Base-by-base conservation (phyloP, 192 early-diverging fungal species). In the Chytriomyces confervae region DNA sequence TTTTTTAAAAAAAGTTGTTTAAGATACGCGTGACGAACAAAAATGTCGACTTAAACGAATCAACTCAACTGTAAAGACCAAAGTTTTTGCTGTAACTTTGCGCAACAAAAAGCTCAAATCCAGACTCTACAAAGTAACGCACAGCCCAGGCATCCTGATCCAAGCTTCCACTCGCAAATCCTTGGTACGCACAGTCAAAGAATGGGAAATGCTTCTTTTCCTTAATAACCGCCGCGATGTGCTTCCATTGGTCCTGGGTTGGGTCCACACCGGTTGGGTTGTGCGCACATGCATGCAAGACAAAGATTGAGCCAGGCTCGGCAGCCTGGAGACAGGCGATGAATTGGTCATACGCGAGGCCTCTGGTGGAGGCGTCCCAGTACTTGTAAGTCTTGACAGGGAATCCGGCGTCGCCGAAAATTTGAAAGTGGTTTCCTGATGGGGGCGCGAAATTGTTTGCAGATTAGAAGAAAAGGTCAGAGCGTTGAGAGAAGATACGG, bases 191-290 rank as follows among this genome's bases (percentile, higher is more conserved):
- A 83, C 92, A 95, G 83, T 99, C 97, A 77, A 99, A 98, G 90
- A 99, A 97, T 20, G 94, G 92, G 80, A 98, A 94, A 79, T 95
- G 96, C 18, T 76, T 67, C 76, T 93, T 92, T 71, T 86, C 82
- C 80, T 85, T 83, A 82, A 95, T 92, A 11, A 94, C 89, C 29
- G 92, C 90, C 29, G 96, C 96, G 73, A 99, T 97, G 62, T 85
- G 80, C 83, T 91, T 91, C 97, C 97, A 99, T 83, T 99, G 94
- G 66, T 93, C 95, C 23, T 88, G 86, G 1, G 96, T 94, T 27
- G 97, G 97, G 80, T 99, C 97, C 50, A 99, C 95, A 81, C 97
- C 97, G 0, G 97, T 99, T 44, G 97, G 97, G 89, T 99, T 99
- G 85, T 99, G 97, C 20, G 97, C 97, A 78, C 97, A 99, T 8